Evolutionary conservation across 2,329 filamentous ascomycete genomes (phyloP).

Genomic region (Sarocladiaceae sp.): DNA sequence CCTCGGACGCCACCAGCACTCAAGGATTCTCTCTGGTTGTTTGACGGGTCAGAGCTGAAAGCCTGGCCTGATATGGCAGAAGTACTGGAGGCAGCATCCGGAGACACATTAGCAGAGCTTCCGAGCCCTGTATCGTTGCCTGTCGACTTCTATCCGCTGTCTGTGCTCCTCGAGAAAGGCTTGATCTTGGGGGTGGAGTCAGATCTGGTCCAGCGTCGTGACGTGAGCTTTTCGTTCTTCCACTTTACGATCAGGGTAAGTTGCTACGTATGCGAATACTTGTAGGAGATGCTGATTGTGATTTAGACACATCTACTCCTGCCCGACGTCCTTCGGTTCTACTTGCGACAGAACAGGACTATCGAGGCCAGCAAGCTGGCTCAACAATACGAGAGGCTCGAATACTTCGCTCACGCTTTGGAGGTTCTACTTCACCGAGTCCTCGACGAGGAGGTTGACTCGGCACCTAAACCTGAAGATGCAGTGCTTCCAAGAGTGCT

Average conservation of each 20-base stretch:
- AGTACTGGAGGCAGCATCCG: slow-evolving; percentile 64
- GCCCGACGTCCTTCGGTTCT: slow-evolving; percentile 76
- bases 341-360: slow-evolving; percentile 70
- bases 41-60: slow-evolving; percentile 80
- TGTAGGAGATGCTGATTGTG: slow-evolving; percentile 8
- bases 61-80: slow-evolving; percentile 87
- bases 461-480: slow-evolving; percentile 54
- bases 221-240: slow-evolving; percentile 85
- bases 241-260: slow-evolving; percentile 81
- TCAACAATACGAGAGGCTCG: slow-evolving; percentile 76
- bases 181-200: slow-evolving; percentile 87
- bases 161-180: slow-evolving; percentile 79
- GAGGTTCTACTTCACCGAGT: slow-evolving; percentile 91
- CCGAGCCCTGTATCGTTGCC: slow-evolving; percentile 69
- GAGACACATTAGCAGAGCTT: slow-evolving; percentile 57
- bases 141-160: slow-evolving; percentile 93
- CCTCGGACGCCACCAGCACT: slow-evolving; percentile 39
- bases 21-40: slow-evolving; percentile 87
- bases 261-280: slow-evolving; percentile 11
- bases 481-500: slow-evolving; percentile 58
- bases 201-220: slow-evolving; percentile 85
- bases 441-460: slow-evolving; percentile 88
- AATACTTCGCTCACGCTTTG: slow-evolving; percentile 88
- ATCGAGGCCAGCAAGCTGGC: slow-evolving; percentile 75
- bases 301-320: slow-evolving; percentile 83